phyloP scores from a whole-genome alignment of 2,329 filamentous ascomycete genomes.

The Fusarium sulawesiense region DNA sequence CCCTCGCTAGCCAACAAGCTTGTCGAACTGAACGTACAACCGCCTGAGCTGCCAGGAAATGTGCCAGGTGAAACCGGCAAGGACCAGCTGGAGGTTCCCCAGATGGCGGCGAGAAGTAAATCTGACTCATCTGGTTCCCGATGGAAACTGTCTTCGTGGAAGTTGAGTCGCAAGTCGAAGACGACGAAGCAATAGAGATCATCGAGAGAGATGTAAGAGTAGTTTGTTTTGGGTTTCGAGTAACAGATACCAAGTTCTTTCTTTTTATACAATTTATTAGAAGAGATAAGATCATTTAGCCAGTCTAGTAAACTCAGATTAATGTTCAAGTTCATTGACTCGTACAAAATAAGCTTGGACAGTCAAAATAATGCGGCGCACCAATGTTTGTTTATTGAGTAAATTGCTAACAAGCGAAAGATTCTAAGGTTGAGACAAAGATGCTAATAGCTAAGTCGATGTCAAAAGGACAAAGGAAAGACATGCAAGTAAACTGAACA shows the following conservation, averaged over 20 bases:
- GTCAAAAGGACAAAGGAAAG: not conserved
- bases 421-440: too few species aligned
- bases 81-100: slow-evolving; percentile 16
- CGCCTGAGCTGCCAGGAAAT: slow-evolving; percentile 37
- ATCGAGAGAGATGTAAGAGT: not conserved
- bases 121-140: slow-evolving; percentile 15
- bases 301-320: not conserved
- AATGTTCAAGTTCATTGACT: too few species aligned
- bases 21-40: slow-evolving; percentile 29
- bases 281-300: not conserved
- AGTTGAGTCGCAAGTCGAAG: slow-evolving; percentile 37
- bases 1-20: not conserved
- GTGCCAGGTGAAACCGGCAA: not conserved
- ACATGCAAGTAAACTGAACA: not conserved
- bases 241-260: not conserved
- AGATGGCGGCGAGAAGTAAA: slow-evolving; percentile 5
- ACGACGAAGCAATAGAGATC: slow-evolving; percentile 25
- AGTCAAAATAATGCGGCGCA: not conserved
- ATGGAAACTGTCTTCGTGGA: slow-evolving; percentile 42
- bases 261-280: not conserved
- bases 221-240: not conserved
- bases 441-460: too few species aligned
- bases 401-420: too few species aligned
- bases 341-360: fast-evolving
- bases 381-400: not conserved